Conservation (phyloP, 768 basidiomycete genomes). For the Harrya chromipes region DNA sequence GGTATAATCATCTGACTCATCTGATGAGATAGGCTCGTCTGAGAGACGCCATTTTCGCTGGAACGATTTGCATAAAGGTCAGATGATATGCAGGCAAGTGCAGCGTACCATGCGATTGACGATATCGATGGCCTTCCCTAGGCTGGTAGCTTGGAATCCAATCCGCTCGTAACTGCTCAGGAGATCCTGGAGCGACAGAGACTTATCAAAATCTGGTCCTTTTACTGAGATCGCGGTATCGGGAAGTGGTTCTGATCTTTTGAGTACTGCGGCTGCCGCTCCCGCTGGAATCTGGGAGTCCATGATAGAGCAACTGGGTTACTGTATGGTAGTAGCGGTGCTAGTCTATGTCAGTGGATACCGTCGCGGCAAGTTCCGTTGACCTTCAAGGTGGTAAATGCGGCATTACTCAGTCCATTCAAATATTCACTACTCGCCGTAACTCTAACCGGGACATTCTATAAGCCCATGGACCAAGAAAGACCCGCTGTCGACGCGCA, state of each 20-base stretch:
- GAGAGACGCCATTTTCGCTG: constrained; percentile 89
- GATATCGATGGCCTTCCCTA: constrained; percentile 84
- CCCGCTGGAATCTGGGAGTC: constrained; percentile 42
- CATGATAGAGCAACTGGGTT: constrained; percentile 2
- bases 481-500: constrained; percentile 4
- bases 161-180: constrained; percentile 82
- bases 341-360: too few species aligned
- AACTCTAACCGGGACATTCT: neutral
- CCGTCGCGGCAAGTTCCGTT: constrained; percentile 28
- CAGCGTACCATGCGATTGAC: constrained; percentile 85
- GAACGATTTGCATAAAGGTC: neutral
- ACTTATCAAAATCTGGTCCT: constrained; percentile 85
- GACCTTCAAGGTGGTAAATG: neutral
- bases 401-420: neutral
- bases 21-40: constrained; percentile 69
- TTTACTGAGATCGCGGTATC: constrained; percentile 64
- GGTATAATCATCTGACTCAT: constrained; percentile 66
- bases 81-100: neutral
- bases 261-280: constrained; percentile 75
- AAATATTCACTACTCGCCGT: neutral
- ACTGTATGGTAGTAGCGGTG: neutral
- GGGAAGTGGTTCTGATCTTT: constrained; percentile 70
- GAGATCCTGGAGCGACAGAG: constrained; percentile 62
- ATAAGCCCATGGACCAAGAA: constrained; percentile 20
- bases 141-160: constrained; percentile 95